Evolutionary conservation across 2,329 filamentous ascomycete genomes (phyloP).

Genomic region (Botrytis pseudocinerea): DNA sequence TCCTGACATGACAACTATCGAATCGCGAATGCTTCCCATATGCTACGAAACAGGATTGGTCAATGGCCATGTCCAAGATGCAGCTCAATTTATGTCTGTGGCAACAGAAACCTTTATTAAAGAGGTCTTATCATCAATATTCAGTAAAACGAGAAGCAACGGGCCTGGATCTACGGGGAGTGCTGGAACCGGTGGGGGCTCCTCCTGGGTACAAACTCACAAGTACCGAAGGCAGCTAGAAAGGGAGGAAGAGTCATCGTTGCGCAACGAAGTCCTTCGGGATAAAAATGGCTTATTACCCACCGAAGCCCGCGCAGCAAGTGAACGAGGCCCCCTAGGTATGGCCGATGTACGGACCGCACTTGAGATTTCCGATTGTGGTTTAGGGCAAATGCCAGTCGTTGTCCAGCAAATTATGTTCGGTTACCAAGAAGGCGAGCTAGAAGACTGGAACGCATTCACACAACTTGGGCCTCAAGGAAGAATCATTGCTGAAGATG

Average conservation of each 20-base stretch:
- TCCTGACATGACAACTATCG: constrained; percentile 63
- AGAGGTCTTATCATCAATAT: constrained; percentile 62
- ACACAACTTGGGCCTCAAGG: constrained; percentile 44
- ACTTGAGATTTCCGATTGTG: constrained; percentile 72
- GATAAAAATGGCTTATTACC: constrained; percentile 79
- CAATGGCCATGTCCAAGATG: constrained; percentile 59
- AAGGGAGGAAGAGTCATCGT: constrained; percentile 71
- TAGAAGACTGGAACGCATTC: constrained; percentile 66
- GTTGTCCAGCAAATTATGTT: constrained; percentile 69
- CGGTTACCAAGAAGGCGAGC: constrained; percentile 72
- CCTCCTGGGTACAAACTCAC: constrained; percentile 74
- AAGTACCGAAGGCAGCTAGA: constrained; percentile 74
- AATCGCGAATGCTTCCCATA: constrained; percentile 65
- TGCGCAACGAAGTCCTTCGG: constrained; percentile 71
- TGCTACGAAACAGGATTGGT: constrained; percentile 66
- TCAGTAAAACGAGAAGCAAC: constrained; percentile 64
- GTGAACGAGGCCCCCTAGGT: constrained; percentile 68
- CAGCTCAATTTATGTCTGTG: constrained; percentile 63
- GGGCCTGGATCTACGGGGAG: constrained; percentile 62
- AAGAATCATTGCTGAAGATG: constrained; percentile 38
- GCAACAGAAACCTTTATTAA: constrained; percentile 69
- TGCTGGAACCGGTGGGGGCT: constrained; percentile 64
- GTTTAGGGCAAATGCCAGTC: constrained; percentile 75
- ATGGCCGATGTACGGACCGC: constrained; percentile 78
- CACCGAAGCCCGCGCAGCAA: constrained; percentile 74